Evolutionary conservation across 129 eudicot genomes (phyloP), one percentile per base, ranked within the genome.

Genomic region (Tagetes erecta): DNA sequence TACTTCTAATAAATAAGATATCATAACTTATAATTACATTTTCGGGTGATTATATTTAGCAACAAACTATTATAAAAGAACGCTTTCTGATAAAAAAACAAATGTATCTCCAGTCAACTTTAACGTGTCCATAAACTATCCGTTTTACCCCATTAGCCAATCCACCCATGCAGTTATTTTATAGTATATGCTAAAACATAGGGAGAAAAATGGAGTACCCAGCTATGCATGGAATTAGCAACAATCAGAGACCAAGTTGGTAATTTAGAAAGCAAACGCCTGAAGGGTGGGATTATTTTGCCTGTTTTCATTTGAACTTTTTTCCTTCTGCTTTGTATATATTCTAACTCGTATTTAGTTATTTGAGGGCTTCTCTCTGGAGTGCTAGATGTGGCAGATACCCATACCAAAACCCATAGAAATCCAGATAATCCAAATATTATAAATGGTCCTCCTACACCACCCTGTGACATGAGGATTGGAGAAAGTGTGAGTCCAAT

Each of bases 171-270:
- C 14, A 71, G 66, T 20, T 59, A 74, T 52, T 30, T 46, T 58
- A 53, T 52, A 12, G 66, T 30, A 47, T 55, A 72, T 37, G 37
- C 27, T 57, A 71, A 83, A 65, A 6, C 60, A 81, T 31, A 68
- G 20, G 71, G 72, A 62, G 67, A 52, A 36, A 62, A 40, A 66
- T 56, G 49, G 36, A 66, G 30, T 93, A 94, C 99, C 99, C 99
- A 94, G 85, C 97, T 91, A 81, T 94, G 99, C 99, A 94, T 94
- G 55, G 97, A 82, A 77, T 94, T 94, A 44, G 99, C 97, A 64
- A 94, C 89, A 77, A 94, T 90, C 42, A 94, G 59, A 72, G 97
- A 86, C 99, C 99, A 91, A 30, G 99, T 94, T n/a, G 99, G 93
- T 37, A 83, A 73, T 87, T 94, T 90, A 59, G 99, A 94, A 72